phyloP scores from a whole-genome alignment of 1,284 basidiomycete species.

The Cryptococcus hybrid region DNA sequence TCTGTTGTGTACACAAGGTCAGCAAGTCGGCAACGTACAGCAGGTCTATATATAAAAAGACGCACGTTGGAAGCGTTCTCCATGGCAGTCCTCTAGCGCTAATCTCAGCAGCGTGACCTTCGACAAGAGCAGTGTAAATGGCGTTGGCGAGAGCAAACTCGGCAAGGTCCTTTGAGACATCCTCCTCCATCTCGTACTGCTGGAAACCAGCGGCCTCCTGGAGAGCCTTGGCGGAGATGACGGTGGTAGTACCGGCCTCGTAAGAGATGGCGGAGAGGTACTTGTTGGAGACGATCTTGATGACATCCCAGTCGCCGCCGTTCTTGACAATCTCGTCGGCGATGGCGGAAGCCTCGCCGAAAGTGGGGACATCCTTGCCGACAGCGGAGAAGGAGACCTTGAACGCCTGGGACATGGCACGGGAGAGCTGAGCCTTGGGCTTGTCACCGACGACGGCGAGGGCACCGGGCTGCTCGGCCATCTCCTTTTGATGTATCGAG shows the following conservation, averaged over 20 bases:
- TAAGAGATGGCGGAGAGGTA: constrained; percentile 94
- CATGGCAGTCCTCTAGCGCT: constrained; percentile 85
- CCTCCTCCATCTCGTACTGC: constrained; percentile 94
- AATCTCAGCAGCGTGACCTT: constrained; percentile 92
- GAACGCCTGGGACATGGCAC: constrained; percentile 66
- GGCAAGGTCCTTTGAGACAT: constrained; percentile 87
- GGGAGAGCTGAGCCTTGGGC: constrained; percentile 87
- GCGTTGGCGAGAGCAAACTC: constrained; percentile 98
- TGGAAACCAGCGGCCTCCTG: constrained; percentile 81
- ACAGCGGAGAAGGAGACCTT: constrained; percentile 94
- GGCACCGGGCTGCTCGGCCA: constrained; percentile 60
- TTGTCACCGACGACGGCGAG: constrained; percentile 95
- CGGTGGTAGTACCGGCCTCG: constrained; percentile 71
- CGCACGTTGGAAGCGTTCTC: constrained; percentile 90
- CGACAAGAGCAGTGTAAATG: constrained; percentile 90
- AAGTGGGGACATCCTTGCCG: constrained; percentile 95
- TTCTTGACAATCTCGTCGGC: constrained; percentile 89
- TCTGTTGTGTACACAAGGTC: constrained; percentile 40
- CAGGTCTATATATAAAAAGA: background rate
- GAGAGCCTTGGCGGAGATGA: constrained; percentile 77
- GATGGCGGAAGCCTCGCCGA: constrained; percentile 90
- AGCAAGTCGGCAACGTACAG: too few relatives aligned
- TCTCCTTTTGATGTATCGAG: constrained; percentile 78
- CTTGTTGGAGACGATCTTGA: constrained; percentile 89
- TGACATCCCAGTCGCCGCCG: constrained; percentile 83